Conservation (phyloP, 1,139 yeast species). For the Candida buenavistaensis region DNA sequence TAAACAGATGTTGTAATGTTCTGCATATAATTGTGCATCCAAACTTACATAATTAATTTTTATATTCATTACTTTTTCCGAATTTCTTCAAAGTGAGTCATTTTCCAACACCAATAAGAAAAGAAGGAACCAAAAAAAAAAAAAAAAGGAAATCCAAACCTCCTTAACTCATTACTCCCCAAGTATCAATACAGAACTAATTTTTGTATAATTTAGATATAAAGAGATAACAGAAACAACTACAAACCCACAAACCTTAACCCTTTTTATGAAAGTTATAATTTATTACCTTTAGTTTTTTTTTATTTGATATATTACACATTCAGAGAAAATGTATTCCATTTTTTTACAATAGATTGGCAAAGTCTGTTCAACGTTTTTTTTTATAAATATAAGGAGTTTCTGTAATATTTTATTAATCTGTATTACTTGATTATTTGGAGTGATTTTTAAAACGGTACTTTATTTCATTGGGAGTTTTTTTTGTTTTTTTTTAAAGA, state of each 20-base stretch:
- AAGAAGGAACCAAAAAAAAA: neutral
- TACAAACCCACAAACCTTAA: neutral
- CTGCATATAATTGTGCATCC: no score
- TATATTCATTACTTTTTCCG: neutral
- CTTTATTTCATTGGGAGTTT: neutral
- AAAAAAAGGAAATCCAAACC: neutral
- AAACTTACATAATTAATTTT: no score
- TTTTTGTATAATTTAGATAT: neutral
- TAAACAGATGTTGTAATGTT: no score
- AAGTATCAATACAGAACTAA: no score
- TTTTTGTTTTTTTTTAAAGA: neutral
- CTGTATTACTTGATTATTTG: neutral
- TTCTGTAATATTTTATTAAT: neutral
- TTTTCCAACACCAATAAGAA: neutral
- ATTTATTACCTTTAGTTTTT: constrained; percentile 5
- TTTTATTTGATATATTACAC: neutral
- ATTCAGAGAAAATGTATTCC: constrained; percentile 6
- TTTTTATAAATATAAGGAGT: neutral
- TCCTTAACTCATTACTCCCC: neutral
- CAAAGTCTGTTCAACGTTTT: neutral
- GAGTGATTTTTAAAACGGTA: neutral
- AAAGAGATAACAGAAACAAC: neutral
- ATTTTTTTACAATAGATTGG: neutral
- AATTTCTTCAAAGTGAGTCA: neutral
- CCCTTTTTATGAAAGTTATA: constrained; percentile 6